phyloP scores from a whole-genome alignment of 768 basidiomycete species.

The Pilatotrama ljubarskyi region DNA sequence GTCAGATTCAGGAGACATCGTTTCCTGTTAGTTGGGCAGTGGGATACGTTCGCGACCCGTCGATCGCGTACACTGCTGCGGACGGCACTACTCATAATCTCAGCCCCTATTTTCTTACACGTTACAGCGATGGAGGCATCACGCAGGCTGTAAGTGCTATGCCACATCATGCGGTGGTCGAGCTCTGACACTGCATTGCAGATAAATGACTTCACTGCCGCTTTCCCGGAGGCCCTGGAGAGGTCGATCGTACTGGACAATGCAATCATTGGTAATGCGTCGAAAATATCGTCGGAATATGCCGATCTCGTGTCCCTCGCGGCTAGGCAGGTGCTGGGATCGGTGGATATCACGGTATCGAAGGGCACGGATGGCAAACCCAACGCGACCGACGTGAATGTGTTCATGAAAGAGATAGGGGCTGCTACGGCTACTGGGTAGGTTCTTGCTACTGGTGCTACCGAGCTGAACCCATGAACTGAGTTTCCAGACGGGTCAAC shows the following conservation, averaged over 20 bases:
- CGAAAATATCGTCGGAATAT: conserved; percentile 23
- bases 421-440: background rate
- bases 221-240: conserved; percentile 17
- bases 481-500: conserved; percentile 27
- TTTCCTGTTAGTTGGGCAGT: conserved; percentile 30
- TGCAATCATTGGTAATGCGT: conserved; percentile 23
- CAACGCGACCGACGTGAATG: conserved; percentile 29
- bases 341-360: conserved; percentile 29
- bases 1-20: conserved; percentile 21
- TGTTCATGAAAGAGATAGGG: conserved; percentile 18
- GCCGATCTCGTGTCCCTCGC: conserved; percentile 29
- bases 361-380: conserved; percentile 13
- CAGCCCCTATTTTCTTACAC: conserved; percentile 20
- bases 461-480: background rate
- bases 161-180: fast-evolving
- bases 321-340: conserved; percentile 28
- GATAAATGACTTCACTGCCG: conserved; percentile 23
- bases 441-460: background rate
- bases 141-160: background rate
- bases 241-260: conserved; percentile 25
- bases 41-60: conserved; percentile 30
- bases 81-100: conserved; percentile 13
- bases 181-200: background rate
- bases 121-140: background rate
- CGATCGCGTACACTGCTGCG: conserved; percentile 24